Evolutionary conservation across 495 filamentous ascomycete genomes (phyloP).

Genomic region (Daldinia bambusicola): DNA sequence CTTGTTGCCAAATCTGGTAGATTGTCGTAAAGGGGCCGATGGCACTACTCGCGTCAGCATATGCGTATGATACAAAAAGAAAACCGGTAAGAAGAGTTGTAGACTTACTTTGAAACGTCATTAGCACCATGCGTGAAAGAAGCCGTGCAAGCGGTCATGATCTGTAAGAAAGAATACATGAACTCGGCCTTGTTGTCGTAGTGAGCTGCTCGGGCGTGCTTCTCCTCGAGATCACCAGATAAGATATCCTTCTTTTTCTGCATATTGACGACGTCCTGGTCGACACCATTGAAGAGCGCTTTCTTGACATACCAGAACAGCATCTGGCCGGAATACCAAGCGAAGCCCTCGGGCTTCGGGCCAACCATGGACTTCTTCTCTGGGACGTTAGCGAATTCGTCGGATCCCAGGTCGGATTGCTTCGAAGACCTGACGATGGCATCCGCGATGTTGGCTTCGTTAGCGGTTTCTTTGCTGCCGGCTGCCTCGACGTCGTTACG

Average conservation of each 20-base stretch:
- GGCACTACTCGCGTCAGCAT: constrained; percentile 51
- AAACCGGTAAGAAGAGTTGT: background rate
- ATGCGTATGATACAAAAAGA: background rate
- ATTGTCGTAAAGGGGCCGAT: constrained; percentile 78
- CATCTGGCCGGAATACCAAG: constrained; percentile 52
- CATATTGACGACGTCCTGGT: constrained; percentile 65
- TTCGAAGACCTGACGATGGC: constrained; percentile 33
- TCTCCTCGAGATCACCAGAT: constrained; percentile 63
- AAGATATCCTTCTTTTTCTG: constrained; percentile 55
- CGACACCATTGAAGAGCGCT: constrained; percentile 67
- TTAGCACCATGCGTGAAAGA: constrained; percentile 86
- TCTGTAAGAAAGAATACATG: constrained; percentile 78
- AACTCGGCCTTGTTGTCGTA: constrained; percentile 83
- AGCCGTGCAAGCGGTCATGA: constrained; percentile 77
- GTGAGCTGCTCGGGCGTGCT: constrained; percentile 70
- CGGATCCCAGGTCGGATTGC: constrained; percentile 14
- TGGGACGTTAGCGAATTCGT: constrained; percentile 29
- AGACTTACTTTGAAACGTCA: constrained; percentile 71
- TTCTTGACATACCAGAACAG: constrained; percentile 60
- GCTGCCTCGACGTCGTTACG: constrained; percentile 43
- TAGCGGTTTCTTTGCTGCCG: constrained; percentile 35
- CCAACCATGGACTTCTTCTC: constrained; percentile 48
- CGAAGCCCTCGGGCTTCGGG: constrained; percentile 49
- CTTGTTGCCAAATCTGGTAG: constrained; percentile 71
- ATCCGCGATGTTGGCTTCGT: constrained; percentile 32